phyloP scores from a whole-genome alignment of 257 asterid genomes.

The Anisodus tanguticus region DNA sequence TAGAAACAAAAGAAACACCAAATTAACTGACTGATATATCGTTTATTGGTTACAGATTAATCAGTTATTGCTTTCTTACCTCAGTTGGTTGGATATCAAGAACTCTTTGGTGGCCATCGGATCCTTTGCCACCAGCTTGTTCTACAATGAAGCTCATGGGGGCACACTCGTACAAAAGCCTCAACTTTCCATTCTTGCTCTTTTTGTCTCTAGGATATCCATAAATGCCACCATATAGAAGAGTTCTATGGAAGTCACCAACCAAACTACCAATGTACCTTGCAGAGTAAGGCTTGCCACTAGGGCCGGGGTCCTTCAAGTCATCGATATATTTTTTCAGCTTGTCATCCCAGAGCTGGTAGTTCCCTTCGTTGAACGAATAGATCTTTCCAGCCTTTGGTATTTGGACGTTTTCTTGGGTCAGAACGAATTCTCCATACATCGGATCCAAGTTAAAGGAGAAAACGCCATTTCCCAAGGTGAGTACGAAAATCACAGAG shows the following conservation, averaged over 20 bases:
- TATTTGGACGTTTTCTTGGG: slow-evolving; percentile 71
- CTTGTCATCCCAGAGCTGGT: slow-evolving; percentile 88
- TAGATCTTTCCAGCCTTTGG: slow-evolving; percentile 86
- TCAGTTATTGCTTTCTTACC: slow-evolving; percentile 58
- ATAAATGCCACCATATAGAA: slow-evolving; percentile 87
- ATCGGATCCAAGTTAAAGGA: slow-evolving; percentile 84
- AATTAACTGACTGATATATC: background rate
- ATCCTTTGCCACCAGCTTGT: slow-evolving; percentile 96
- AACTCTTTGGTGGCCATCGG: slow-evolving; percentile 75
- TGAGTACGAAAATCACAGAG: slow-evolving; percentile 73
- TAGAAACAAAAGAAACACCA: slow-evolving; percentile 25
- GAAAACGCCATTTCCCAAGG: slow-evolving; percentile 81
- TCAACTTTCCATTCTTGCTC: slow-evolving; percentile 88
- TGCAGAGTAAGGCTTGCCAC: slow-evolving; percentile 89
- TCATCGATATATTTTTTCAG: slow-evolving; percentile 82
- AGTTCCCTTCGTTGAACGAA: slow-evolving; percentile 89
- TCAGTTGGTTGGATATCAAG: slow-evolving; percentile 88
- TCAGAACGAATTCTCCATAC: slow-evolving; percentile 91
- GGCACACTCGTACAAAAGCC: slow-evolving; percentile 94
- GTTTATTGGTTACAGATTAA: background rate
- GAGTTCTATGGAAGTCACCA: slow-evolving; percentile 84
- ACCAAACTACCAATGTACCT: slow-evolving; percentile 91
- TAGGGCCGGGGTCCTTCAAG: slow-evolving; percentile 91
- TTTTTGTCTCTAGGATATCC: slow-evolving; percentile 83
- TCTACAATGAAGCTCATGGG: slow-evolving; percentile 96